Evolutionary conservation across 169 alveolate genomes (phyloP).

Genomic region (Plasmodium gaboni): DNA sequence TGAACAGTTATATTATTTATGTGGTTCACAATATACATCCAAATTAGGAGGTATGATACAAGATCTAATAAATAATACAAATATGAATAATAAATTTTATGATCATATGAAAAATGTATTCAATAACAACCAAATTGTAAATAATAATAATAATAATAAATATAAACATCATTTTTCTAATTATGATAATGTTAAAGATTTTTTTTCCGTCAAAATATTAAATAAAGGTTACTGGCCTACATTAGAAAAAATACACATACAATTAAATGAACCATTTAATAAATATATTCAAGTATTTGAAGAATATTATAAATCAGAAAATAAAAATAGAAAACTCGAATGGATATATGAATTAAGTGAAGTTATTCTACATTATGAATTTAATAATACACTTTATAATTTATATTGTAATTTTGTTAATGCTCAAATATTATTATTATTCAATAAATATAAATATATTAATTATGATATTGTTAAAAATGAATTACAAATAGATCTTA

Average conservation of each 20-base stretch:
- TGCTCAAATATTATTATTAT: constrained; percentile 82
- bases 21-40: constrained; percentile 88
- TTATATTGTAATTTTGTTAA: constrained; percentile 81
- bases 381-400: constrained; percentile 30
- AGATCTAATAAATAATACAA: constrained; percentile 80
- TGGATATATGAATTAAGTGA: constrained; percentile 87
- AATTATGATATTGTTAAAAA: constrained; percentile 56
- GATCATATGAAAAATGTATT: constrained; percentile 5
- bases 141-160: constrained; percentile 9
- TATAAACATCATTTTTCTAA: not conserved
- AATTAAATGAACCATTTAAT: constrained; percentile 76
- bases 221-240: constrained; percentile 88
- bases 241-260: constrained; percentile 59
- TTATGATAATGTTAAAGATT: constrained; percentile 19
- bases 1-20: constrained; percentile 82
- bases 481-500: constrained; percentile 45
- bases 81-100: constrained; percentile 74
- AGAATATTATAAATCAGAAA: constrained; percentile 78
- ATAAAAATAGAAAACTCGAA: constrained; percentile 80
- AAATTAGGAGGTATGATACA: constrained; percentile 89
- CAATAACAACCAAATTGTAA: constrained; percentile 5
- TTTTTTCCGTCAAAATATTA: constrained; percentile 82
- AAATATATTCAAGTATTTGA: constrained; percentile 79
- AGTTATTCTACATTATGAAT: constrained; percentile 61
- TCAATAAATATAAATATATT: constrained; percentile 76